Evolutionary conservation across 306 rosid genomes (phyloP), one percentile per base, ranked within the genome.

Genomic region (Canavalia ensiformis): DNA sequence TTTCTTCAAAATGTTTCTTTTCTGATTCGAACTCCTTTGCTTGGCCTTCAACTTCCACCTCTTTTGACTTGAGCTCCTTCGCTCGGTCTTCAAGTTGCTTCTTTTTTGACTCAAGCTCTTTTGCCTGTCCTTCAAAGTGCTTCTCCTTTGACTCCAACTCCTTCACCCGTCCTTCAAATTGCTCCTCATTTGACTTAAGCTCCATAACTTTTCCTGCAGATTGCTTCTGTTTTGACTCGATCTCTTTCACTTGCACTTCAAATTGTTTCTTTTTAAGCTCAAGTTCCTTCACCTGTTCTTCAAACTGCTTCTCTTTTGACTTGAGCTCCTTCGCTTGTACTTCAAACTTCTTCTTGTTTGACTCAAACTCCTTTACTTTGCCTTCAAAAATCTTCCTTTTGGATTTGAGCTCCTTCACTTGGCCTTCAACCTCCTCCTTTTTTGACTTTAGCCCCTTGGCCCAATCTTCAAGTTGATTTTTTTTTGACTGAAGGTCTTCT

Each of bases 81-180:
- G 45, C 82, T 30, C 42, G 71, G 5, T n/a, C 66, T 30, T 83
- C 82, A 42, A 86, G 62, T 1, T 83, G 1, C 18, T 52, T 42
- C 57, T 39, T 3, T 12, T 60, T 35, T 12, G 7, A 39, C 2
- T 46, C 7, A 4, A 69, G 6, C 1, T 25, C 50, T 37, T 79
- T 35, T 49, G n/a, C 72, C 51, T 44, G 75, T 33, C 30, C 72
- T 55, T 83, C 83, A n/a, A 55, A 35, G 3, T 76, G 74, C 39
- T 47, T 82, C 72, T 85, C 80, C 8, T 76, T 75, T 67, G 51
- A 64, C 41, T 68, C 85, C 45, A 83, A 54, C 33, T 83, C 82
- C 51, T 75, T 74, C 25, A 62, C 7, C 11, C 55, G 31, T 33
- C 57, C 75, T 35, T 84, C 81, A 68, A 75, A 2, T 12, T 79